phyloP scores from a whole-genome alignment of 345 rosid genomes.

The Citrus cavaleriei region DNA sequence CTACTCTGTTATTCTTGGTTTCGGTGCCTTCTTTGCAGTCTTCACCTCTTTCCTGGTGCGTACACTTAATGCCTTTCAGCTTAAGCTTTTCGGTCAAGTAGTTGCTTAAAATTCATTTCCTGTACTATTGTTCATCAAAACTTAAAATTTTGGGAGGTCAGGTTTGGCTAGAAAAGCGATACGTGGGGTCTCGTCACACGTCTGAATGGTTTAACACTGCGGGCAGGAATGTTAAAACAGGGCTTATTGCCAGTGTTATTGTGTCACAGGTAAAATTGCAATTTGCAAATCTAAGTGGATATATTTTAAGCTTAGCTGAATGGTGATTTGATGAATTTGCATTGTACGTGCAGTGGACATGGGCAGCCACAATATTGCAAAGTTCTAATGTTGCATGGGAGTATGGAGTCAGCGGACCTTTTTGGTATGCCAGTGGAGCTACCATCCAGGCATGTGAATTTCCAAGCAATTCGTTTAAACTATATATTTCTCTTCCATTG shows the following conservation, averaged over 20 bases:
- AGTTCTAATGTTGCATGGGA: conserved; percentile 97
- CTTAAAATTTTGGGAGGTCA: conserved; percentile 2
- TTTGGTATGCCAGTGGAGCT: conserved; percentile 98
- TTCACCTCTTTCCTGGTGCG: conserved; percentile 81
- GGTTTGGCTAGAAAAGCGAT: conserved; percentile 92
- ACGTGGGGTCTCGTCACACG: conserved; percentile 79
- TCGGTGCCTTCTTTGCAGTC: conserved; percentile 87
- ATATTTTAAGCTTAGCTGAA: background rate
- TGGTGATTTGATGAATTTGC: background rate
- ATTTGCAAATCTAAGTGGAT: background rate
- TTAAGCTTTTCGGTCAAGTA: background rate
- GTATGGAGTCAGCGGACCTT: conserved; percentile 93
- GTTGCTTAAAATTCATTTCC: background rate
- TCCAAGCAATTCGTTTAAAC: background rate
- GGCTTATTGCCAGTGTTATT: conserved; percentile 91
- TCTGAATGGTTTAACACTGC: conserved; percentile 99
- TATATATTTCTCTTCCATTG: background rate
- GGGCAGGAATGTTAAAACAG: conserved; percentile 91
- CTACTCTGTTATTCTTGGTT: conserved; percentile 80
- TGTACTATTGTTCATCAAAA: background rate
- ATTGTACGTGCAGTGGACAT: conserved; percentile 69
- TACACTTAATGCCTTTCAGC: background rate
- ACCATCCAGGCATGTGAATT: conserved; percentile 67
- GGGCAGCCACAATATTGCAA: conserved; percentile 97
- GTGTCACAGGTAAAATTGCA: conserved; percentile 62